Base-by-base conservation (phyloP, 2,329 filamentous ascomycete species). In the Phymatotrichopsis omnivora region DNA sequence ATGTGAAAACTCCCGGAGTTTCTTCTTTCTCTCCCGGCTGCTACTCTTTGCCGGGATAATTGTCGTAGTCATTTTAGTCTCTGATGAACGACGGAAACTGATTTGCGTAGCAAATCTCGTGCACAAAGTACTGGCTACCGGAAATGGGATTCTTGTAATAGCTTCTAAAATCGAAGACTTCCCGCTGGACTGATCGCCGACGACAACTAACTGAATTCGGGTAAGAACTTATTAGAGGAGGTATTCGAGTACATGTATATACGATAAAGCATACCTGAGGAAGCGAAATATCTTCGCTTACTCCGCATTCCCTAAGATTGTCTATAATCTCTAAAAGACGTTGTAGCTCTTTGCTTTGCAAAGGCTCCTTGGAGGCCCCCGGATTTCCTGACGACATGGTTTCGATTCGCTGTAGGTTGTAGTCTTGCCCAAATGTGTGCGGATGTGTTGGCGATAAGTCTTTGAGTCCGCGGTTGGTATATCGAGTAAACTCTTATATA, bases 91-190 rank as follows among this genome's bases (percentile, higher is more conserved):
- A 14, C 57, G 52, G 17, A 59, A 52, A 22, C 57, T 54, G 30
- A 59, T 59, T 27, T 59, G 57, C 1, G 57, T 59, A 11, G 57
- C 57, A 39, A 57, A 59, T n/a, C 57, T 45, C 3, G 57, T 59
- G 28, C 57, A 59, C 11, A 59, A 51, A 7, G 51, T 55, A 12
- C 45, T 51, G 3, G 52, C 52, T n/a, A 55, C 45, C 3, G 57
- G 57, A 37, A 59, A 59, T 8, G 51, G 51, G 29, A 59, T 55
- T 3, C 42, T 38, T 2, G 57, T 59, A 7, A 59, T 33, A 24
- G 52, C 57, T 29, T 59, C 57, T 2, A 59, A 48, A 14, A 59
- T 47, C 1, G 57, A 59, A 14, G 55, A 57, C 38, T 59, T 59
- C 12, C 57, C 57, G 14, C 49, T 53, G 1, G 55, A 58, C 43